A percentile compares a stretch with the other conserved stretches of the same genome.
These are phyloP conservation scores for Ilex paraguariensis DNA, from an alignment of 305 asterid species.

Conservation along the genomic window DNA sequence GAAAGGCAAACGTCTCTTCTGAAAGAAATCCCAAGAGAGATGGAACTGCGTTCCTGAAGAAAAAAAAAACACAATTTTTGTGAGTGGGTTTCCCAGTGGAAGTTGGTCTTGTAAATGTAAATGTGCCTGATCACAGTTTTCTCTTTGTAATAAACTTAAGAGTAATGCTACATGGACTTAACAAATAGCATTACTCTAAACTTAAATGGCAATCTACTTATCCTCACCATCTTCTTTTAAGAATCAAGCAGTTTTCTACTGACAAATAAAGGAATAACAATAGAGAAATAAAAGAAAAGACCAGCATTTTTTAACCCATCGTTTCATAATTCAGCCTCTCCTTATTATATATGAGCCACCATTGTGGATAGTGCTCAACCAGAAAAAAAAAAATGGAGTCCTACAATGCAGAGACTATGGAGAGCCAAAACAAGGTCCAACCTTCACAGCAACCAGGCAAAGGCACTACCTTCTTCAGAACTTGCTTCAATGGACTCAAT, in stretches of 20 bases:
- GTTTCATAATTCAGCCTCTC: neutral
- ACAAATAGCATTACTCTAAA: too few species aligned
- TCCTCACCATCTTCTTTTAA: neutral
- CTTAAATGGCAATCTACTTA: neutral
- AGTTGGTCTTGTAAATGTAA: too few species aligned
- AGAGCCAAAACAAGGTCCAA: conserved; percentile 20
- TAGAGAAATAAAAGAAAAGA: neutral
- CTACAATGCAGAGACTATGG: conserved; percentile 14
- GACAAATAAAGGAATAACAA: too few species aligned
- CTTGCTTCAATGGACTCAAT: conserved; percentile 55
- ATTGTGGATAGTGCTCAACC: neutral
- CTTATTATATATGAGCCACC: neutral
- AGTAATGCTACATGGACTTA: too few species aligned
- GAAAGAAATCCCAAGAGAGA: too few species aligned
- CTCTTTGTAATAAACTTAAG: neutral
- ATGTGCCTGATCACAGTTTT: neutral
- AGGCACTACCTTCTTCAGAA: conserved; percentile 41
- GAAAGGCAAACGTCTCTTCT: too few species aligned
- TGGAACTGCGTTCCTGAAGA: too few species aligned
- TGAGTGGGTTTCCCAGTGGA: too few species aligned
- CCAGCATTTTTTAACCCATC: neutral
- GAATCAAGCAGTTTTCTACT: neutral
- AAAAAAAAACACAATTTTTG: too few species aligned
- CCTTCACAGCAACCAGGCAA: conserved; percentile 12
- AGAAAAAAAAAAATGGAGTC: neutral